Evolutionary conservation across 495 filamentous ascomycete genomes (phyloP).

Genomic region (Aspergillus taichungensis): DNA sequence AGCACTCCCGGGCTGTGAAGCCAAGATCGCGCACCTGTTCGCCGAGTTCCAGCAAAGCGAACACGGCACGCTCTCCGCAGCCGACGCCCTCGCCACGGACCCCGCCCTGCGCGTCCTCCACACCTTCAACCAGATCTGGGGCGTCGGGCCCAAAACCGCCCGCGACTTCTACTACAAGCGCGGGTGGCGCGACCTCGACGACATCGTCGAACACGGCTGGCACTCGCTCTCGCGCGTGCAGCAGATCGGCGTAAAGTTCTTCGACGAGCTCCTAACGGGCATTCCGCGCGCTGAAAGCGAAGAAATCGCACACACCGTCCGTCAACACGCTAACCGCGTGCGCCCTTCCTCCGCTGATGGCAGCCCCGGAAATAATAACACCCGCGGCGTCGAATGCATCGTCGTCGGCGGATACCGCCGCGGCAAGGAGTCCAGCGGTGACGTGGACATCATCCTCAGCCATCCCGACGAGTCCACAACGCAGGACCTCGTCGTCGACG

Average conservation of each 20-base stretch:
- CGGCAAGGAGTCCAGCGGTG: conserved; percentile 64
- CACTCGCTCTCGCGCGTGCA: conserved; percentile 61
- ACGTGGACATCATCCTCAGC: conserved; percentile 80
- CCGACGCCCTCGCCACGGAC: conserved; percentile 54
- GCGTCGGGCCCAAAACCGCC: conserved; percentile 77
- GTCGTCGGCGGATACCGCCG: conserved; percentile 82
- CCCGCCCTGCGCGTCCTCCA: conserved; percentile 53
- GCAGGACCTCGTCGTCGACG: conserved; percentile 50
- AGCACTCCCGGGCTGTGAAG: conserved; percentile 69
- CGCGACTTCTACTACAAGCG: conserved; percentile 71
- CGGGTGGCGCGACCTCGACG: conserved; percentile 71
- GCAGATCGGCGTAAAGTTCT: conserved; percentile 94
- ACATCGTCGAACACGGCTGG: conserved; percentile 83
- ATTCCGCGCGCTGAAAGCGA: conserved; percentile 72
- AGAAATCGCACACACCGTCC: conserved; percentile 52
- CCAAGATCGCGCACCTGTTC: conserved; percentile 72
- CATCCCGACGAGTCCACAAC: conserved; percentile 66
- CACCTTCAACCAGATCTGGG: conserved; percentile 77
- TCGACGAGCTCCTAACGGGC: conserved; percentile 68
- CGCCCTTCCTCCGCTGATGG: conserved; percentile 24
- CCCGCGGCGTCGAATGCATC: conserved; percentile 52
- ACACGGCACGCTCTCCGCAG: conserved; percentile 50
- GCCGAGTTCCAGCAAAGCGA: conserved; percentile 57
- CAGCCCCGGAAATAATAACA: conserved; percentile 4
- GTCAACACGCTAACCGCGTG: conserved; percentile 49